Conservation (phyloP, 192 early-diverging fungal genomes). For the Rhizophagus prolifer region DNA sequence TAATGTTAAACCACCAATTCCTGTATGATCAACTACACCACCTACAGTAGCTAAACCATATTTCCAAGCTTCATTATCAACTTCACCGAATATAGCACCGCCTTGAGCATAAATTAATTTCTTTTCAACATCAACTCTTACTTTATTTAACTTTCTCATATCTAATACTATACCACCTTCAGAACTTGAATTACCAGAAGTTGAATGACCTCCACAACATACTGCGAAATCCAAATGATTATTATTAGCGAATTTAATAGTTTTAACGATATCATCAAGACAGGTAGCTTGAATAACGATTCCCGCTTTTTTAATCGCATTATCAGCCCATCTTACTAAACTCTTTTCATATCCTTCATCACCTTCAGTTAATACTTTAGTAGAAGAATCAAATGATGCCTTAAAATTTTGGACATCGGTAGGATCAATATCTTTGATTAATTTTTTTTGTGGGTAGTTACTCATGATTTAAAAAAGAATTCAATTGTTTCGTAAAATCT, state of each 20-base stretch:
- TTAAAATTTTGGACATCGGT: neutral
- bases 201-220: constrained; percentile 37
- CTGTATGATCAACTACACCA: constrained; percentile 34
- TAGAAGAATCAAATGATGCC: neutral
- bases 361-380: neutral
- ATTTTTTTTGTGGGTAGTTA: neutral
- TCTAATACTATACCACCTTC: constrained; percentile 36
- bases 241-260: constrained; percentile 21
- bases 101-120: constrained; percentile 39
- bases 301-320: neutral
- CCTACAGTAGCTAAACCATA: constrained; percentile 33
- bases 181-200: constrained; percentile 30
- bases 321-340: neutral
- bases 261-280: neutral
- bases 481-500: no score
- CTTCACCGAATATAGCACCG: constrained; percentile 39
- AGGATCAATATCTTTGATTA: neutral
- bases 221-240: constrained; percentile 32
- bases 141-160: constrained; percentile 25
- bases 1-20: constrained; percentile 44
- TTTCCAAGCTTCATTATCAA: constrained; percentile 27
- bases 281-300: neutral
- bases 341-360: neutral
- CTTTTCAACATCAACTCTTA: constrained; percentile 32
- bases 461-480: neutral